Evolutionary conservation across 176 grass and related monocot genomes (phyloP).

Genomic region (Eragrostis curvula): DNA sequence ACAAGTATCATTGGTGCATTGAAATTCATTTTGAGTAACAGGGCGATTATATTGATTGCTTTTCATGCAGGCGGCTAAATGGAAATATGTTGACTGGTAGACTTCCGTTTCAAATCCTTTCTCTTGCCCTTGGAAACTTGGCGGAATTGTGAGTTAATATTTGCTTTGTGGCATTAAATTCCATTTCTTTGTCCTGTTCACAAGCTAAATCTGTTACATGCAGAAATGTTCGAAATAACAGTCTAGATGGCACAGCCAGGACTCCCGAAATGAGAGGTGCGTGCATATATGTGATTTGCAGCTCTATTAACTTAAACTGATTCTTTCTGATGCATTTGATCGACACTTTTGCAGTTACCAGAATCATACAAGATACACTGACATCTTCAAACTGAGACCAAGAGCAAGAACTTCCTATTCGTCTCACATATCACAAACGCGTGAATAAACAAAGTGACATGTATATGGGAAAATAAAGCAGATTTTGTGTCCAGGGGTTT

Average conservation of each 20-base stretch:
- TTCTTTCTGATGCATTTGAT: not conserved
- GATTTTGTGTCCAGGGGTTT: not conserved
- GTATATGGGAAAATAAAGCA: not conserved
- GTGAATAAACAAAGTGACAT: not conserved
- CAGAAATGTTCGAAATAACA: constrained; percentile 35
- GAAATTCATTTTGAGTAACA: no score
- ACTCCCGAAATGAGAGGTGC: constrained; percentile 14
- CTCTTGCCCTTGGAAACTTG: constrained; percentile 25
- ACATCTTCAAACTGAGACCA: no score
- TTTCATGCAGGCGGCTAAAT: constrained; percentile 11
- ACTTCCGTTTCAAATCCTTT: constrained; percentile 23
- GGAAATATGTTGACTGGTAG: not conserved
- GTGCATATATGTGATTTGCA: not conserved
- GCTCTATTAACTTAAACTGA: not conserved
- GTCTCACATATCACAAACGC: not conserved
- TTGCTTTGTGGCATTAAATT: not conserved
- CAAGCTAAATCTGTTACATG: not conserved
- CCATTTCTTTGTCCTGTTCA: not conserved
- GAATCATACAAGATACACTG: not conserved
- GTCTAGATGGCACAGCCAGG: not conserved
- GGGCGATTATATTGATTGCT: not conserved
- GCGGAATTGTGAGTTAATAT: constrained; percentile 23
- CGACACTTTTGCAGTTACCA: not conserved
- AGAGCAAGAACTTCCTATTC: no score
- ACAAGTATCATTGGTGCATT: no score